Base-by-base conservation (phyloP, 2,329 filamentous ascomycete genomes). In the Aspergillus sp. region DNA sequence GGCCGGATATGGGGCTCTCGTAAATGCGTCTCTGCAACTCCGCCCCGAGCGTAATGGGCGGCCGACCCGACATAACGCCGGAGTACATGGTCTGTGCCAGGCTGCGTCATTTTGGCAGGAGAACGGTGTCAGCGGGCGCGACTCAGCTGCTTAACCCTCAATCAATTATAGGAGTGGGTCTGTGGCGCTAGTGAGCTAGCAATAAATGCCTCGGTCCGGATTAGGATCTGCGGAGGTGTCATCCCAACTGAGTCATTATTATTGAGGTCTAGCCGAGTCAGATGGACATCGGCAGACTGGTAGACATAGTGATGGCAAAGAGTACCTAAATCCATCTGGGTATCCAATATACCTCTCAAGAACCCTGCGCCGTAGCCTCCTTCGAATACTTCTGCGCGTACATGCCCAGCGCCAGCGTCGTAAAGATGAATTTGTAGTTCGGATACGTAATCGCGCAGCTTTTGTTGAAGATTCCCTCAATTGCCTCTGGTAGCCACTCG, bases 391-490 rank as follows among this genome's bases (percentile, higher is more conserved):
- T 52, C 49, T 31, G 38, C 23, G 48, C 49, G 34, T 46, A 58
- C 56, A 46, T 58, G 3, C 56, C 56, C 38, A 58, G 25, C 9
- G 56, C 49, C 34, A 58, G n/a, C 9, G 48, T 58, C 30, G 56
- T 58, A 47, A 58, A 58, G 6, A 47, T 58, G 76, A 97, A 95
- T 82, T 98, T 99, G 83, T 99, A 99, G 82, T 99, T 99, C 47
- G 94, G 94, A 74, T 99, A 99, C 0, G 92, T 95, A 68, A 99
- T 99, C 92, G 97, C 98, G 83, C 87, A 89, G 70, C 63, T 62
- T 54, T 38, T 46, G 80, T 98, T 99, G 80, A 99, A 99, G 11
- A 99, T 95, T 2, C 95, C 95, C 76, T 99, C 95, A 70, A 99
- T 98, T 0, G 91, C 89, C 77, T 98, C 95, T 74, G 97, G 93